Evolutionary conservation across 108 stramenopile genomes (phyloP).

Genomic region (Nitzschia palea): DNA sequence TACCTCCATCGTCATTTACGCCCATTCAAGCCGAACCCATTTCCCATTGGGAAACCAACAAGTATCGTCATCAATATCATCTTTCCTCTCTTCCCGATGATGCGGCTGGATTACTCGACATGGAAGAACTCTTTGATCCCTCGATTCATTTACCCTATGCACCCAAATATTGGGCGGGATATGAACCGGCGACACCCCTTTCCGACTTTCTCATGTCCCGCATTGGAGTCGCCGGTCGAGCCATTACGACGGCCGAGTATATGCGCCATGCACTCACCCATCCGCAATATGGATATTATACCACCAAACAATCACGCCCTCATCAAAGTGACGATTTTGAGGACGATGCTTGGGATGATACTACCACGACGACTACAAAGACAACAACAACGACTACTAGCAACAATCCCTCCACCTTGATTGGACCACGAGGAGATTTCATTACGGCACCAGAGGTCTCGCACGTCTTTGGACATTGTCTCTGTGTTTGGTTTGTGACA

Average conservation of each 20-base stretch:
- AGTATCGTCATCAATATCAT: background rate
- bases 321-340: conserved; percentile 9
- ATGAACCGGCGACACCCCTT: conserved; percentile 75
- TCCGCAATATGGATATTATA: conserved; percentile 80
- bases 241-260: conserved; percentile 78
- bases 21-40: background rate
- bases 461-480: conserved; percentile 95
- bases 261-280: conserved; percentile 78
- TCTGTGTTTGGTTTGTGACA: conserved; percentile 91
- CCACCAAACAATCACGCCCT: conserved; percentile 19
- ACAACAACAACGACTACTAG: background rate
- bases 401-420: conserved; percentile 41
- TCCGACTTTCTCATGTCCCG: conserved; percentile 63
- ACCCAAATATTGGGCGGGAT: conserved; percentile 47
- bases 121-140: conserved; percentile 39
- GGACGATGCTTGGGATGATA: conserved; percentile 22
- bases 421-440: conserved; percentile 94
- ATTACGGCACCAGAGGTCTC: conserved; percentile 97
- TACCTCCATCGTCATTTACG: background rate
- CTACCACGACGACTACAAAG: conserved; percentile 4
- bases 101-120: conserved; percentile 15
- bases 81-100: conserved; percentile 4
- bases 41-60: conserved; percentile 13
- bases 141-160: conserved; percentile 40
- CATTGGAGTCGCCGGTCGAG: conserved; percentile 69